Conservation (phyloP, 1,139 yeast genomes). For the Candida dubliniensis region DNA sequence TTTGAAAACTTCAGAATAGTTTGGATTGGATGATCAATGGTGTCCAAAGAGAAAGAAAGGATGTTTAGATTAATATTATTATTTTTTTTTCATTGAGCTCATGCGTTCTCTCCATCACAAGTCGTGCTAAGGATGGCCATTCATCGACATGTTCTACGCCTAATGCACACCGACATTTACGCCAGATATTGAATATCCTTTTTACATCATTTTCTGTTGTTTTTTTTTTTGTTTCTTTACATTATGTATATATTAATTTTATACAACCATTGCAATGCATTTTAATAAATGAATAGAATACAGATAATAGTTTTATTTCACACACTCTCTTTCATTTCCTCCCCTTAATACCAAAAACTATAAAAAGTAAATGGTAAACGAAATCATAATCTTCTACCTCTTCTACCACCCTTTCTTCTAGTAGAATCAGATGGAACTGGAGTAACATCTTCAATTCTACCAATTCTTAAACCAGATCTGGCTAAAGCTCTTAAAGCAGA, state of each 20-base stretch:
- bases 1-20: too few species aligned
- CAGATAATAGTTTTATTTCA: neutral
- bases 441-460: conserved; percentile 99
- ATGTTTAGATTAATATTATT: neutral
- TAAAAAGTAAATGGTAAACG: neutral
- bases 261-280: conserved; percentile 7
- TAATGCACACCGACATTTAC: too few species aligned
- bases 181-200: neutral
- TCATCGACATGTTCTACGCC: too few species aligned
- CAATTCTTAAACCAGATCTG: conserved; percentile 99
- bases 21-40: neutral
- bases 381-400: conserved; percentile 98
- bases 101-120: too few species aligned
- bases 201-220: neutral
- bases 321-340: neutral
- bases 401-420: conserved; percentile 99
- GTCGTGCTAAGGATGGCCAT: too few species aligned
- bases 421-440: conserved; percentile 99
- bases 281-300: conserved; percentile 4
- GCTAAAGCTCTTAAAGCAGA: conserved; percentile 99
- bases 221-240: conserved; percentile 2
- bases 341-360: neutral
- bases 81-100: neutral
- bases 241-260: conserved; percentile 7
- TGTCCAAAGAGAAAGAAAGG: neutral